Base-by-base conservation (phyloP, 192 early-diverging fungal genomes). In the Umbelopsis sp. region DNA sequence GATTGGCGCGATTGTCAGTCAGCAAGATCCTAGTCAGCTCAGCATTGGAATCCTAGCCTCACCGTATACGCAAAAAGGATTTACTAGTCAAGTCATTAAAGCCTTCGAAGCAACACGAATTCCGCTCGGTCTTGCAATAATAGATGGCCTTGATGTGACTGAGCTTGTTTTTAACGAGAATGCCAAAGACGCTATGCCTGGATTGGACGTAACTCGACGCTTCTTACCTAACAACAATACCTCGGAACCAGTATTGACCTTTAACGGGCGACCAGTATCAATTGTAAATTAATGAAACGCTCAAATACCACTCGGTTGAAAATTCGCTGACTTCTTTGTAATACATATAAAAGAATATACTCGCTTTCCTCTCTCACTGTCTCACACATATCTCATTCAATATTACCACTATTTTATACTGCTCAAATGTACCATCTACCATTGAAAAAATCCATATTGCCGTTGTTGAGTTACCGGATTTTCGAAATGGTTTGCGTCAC, bases 41-140 rank as follows among this genome's bases (percentile, higher is more conserved):
- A 72, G 59, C 1, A 52, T 75, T 43, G 73, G 73, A 14, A 75
- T 75, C 14, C 24, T 75, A 26, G 56, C 56, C 17, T 56, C 73
- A 0, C 49, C 68, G 1, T 36, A 47, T 2, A 45, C 11, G 7
- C 56, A 65, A n/a, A 29, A 59, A n/a, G 54, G 31, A 21, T 75
- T 70, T 36, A 75, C 59, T 7, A 56, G 34, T 12, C 56, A 66
- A 21, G 43, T 75, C 53, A 45, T 70, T 6, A 29, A 38, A 2
- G 56, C 69, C 14, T 65, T 75, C 24, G 59, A 43, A 5, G 29
- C 68, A 45, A 75, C 54, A 17, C 45, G 56, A 21, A 59, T 70
- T 1, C 73, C 73, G 6, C 49, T 75, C 11, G 73, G 73, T n/a
- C n/a, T 75, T 4, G 73, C 47, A 1, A 65, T 68, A 24, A 59